Evolutionary conservation across 2,329 filamentous ascomycete genomes (phyloP), one percentile per base, ranked within the genome.

Genomic region (Fusarium proliferatum): DNA sequence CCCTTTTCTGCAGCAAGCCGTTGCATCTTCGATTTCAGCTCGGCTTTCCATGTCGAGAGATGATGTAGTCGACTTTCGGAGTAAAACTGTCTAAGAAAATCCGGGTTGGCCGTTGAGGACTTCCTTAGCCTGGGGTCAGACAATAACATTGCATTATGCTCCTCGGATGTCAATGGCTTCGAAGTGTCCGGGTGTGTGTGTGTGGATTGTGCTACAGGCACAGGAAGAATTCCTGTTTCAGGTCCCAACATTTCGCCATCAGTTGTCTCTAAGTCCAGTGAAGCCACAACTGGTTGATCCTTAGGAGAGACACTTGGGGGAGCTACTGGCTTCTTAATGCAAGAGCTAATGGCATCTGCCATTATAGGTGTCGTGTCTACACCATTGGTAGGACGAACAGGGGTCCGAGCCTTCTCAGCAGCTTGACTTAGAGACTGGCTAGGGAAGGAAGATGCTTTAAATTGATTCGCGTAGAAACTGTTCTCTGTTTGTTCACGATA

Each of bases 61-160:
- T 99, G 96, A 81, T 99, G 97, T 26, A 99, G 86, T 30, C 96
- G 92, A 69, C 96, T 98, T 82, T 98, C 95, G 9, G 94, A 93
- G 79, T 98, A 99, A 79, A 94, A 99, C 70, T 98, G 95, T 72
- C 96, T 93, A 3, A 99, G 86, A 69, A 99, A 99, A 41, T 96
- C 92, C 0, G 97, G 96, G 74, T 99, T 97, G 13, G 95, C 93
- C 3, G 95, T 95, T 3, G 95, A 97, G 0, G 95, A 95, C 78
- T 97, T 96, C 67, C 94, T 90, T 76, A 97, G 90, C 39, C 91
- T 91, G 5, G 96, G 95, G 78, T 98, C 95, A 5, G 93, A 90
- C 7, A 99, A 86, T 2, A 98, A 86, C 67, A 93, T 86, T 15
- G 94, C 93, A 79, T 98, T 99, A 81, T 98, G 95, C 79, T 98